Percentiles rank a stretch among this genome's conserved stretches.
These are phyloP conservation scores for Fusarium sp. DNA, from an alignment of 2,329 filamentous ascomycete genomes.

Conservation along the genomic window DNA sequence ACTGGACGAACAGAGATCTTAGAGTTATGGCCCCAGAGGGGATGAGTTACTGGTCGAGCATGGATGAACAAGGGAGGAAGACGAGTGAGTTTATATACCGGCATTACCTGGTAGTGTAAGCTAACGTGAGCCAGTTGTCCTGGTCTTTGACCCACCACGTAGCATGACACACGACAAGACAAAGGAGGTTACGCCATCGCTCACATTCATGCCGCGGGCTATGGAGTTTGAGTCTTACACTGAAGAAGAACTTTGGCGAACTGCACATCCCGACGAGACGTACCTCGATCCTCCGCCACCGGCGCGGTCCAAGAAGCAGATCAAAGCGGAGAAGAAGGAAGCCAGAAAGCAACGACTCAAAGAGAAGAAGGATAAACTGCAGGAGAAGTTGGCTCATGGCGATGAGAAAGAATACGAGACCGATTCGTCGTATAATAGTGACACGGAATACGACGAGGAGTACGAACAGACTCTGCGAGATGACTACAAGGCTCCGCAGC, in stretches of 20 bases:
- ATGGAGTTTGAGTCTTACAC: slow-evolving; percentile 44
- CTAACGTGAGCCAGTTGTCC: slow-evolving; percentile 33
- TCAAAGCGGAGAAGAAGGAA: slow-evolving; percentile 30
- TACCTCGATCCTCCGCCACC: slow-evolving; percentile 43
- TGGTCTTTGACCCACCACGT: slow-evolving; percentile 38
- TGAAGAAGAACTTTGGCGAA: slow-evolving; percentile 42
- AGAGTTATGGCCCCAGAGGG: slow-evolving; percentile 44
- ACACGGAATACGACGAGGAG: slow-evolving; percentile 38
- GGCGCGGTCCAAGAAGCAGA: slow-evolving; percentile 17
- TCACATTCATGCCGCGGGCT: slow-evolving; percentile 45
- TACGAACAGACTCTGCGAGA: slow-evolving; percentile 28
- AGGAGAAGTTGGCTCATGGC: background rate
- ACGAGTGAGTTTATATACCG: slow-evolving; percentile 27
- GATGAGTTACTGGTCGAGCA: slow-evolving; percentile 38
- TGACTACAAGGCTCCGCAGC: slow-evolving; percentile 33
- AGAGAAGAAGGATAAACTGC: slow-evolving; percentile 10
- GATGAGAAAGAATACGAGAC: slow-evolving; percentile 11
- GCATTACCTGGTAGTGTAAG: background rate
- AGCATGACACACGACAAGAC: slow-evolving; percentile 39
- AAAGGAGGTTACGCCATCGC: slow-evolving; percentile 28
- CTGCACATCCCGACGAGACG: slow-evolving; percentile 37
- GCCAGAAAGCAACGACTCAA: slow-evolving; percentile 11
- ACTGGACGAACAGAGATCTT: slow-evolving; percentile 42
- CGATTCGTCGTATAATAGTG: slow-evolving; percentile 25
- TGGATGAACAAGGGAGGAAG: slow-evolving; percentile 33